Conservation (phyloP, 805 yeast genomes). For the Priceomyces haplophilus region DNA sequence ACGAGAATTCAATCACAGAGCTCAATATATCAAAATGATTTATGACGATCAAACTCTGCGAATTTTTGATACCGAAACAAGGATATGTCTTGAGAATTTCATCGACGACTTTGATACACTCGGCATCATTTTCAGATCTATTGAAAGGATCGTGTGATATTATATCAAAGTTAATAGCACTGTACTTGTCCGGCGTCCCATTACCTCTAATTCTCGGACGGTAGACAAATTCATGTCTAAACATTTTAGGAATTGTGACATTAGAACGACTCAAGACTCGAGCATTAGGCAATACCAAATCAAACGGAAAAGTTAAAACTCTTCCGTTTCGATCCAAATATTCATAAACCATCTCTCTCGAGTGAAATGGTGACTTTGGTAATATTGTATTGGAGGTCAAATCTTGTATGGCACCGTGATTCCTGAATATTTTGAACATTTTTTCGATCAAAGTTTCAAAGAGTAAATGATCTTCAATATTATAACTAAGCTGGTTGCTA, state of each 20-base stretch:
- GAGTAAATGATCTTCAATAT: slow-evolving; percentile 48
- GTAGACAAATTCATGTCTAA: slow-evolving; percentile 76
- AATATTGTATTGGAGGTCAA: slow-evolving; percentile 62
- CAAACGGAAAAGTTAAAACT: slow-evolving; percentile 85
- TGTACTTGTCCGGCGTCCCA: slow-evolving; percentile 71
- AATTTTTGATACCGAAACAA: slow-evolving; percentile 49
- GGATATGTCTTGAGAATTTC: slow-evolving; percentile 69
- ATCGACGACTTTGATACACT: slow-evolving; percentile 75
- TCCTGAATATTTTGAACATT: slow-evolving; percentile 59
- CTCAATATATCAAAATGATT: slow-evolving; percentile 82
- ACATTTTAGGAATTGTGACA: slow-evolving; percentile 55
- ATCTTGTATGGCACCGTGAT: slow-evolving; percentile 86
- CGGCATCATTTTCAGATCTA: slow-evolving; percentile 74
- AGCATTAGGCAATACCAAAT: slow-evolving; percentile 86
- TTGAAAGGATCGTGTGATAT: slow-evolving; percentile 45
- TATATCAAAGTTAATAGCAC: slow-evolving; percentile 86
- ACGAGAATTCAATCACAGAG: slow-evolving; percentile 60
- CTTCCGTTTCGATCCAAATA: slow-evolving; percentile 83
- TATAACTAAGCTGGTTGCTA: slow-evolving; percentile 23
- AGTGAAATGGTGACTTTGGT: slow-evolving; percentile 72
- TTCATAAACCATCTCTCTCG: slow-evolving; percentile 68
- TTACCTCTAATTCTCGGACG: slow-evolving; percentile 56
- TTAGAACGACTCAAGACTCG: slow-evolving; percentile 69
- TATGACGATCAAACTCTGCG: slow-evolving; percentile 57
- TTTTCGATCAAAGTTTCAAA: slow-evolving; percentile 59